Evolutionary conservation across 352 stramenopile species (phyloP).

Genomic region (Phytophthora fragariaefolia): DNA sequence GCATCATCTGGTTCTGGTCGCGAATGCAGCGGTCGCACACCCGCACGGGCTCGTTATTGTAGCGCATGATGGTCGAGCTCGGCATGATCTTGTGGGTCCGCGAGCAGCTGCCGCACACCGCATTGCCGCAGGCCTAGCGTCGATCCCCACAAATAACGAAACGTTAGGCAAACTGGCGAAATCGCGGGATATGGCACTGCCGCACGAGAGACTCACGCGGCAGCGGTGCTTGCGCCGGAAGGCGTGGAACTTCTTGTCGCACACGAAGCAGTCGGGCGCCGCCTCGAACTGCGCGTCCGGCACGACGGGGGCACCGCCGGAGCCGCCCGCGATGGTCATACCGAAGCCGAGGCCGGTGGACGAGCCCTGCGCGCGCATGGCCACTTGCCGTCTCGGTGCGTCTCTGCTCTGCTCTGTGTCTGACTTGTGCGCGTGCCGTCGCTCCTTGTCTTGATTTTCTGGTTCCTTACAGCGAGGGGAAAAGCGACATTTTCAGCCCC

Average conservation of each 20-base stretch:
- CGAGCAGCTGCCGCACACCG: conserved; percentile 77
- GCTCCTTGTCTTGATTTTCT: conserved; percentile 29
- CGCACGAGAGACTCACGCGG: conserved; percentile 49
- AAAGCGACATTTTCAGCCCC: not conserved
- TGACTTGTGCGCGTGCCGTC: conserved; percentile 19
- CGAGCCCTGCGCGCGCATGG: conserved; percentile 33
- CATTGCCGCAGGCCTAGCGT: conserved; percentile 76
- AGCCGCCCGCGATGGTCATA: conserved; percentile 24
- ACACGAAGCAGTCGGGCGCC: conserved; percentile 73
- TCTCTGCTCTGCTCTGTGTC: not conserved
- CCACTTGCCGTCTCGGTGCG: conserved; percentile 3
- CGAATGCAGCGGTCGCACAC: conserved; percentile 84
- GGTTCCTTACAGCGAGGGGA: conserved; percentile 13
- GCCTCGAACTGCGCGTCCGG: conserved; percentile 64
- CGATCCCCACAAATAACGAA: not conserved
- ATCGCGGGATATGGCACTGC: no score
- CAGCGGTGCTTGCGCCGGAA: conserved; percentile 88
- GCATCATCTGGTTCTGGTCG: conserved; percentile 76
- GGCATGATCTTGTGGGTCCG: conserved; percentile 83
- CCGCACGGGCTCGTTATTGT: conserved; percentile 81
- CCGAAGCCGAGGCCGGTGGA: conserved; percentile 31
- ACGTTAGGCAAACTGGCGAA: not conserved
- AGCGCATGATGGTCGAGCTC: conserved; percentile 63
- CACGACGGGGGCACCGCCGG: conserved; percentile 28
- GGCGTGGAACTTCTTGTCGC: conserved; percentile 87